A percentile compares a stretch with the other conserved stretches of the same genome.
Conservation (phyloP, 129 eudicot species). For the Flaveria bidentis region DNA sequence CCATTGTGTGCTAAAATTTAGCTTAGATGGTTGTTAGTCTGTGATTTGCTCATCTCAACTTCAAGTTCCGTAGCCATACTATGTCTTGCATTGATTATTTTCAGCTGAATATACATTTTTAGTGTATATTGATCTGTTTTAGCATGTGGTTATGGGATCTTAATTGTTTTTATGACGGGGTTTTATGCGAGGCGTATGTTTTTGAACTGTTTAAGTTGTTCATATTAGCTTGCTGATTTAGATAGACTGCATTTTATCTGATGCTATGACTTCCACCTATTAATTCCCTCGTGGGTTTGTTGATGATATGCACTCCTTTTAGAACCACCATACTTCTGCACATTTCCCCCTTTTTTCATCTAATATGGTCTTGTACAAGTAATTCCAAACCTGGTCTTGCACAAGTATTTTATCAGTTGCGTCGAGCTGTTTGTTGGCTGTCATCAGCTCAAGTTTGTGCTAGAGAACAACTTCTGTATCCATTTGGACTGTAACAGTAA, state of each 20-base stretch:
- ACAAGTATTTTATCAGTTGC: not conserved
- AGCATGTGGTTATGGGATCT: not conserved
- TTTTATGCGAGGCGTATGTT: not conserved
- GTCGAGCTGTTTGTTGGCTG: slow-evolving; percentile 9
- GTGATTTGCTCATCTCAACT: not conserved
- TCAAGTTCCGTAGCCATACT: not conserved
- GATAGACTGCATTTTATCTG: slow-evolving; percentile 14
- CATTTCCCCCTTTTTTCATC: not conserved
- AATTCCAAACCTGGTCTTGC: slow-evolving; percentile 8
- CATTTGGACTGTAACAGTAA: not conserved
- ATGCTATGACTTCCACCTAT: not conserved
- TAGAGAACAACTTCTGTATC: not conserved
- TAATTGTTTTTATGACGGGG: slow-evolving; percentile 3
- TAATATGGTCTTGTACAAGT: slow-evolving; percentile 11
- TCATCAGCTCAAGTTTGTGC: slow-evolving; percentile 20
- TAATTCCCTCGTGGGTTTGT: not conserved
- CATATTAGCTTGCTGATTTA: slow-evolving; percentile 14
- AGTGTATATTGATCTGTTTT: not conserved
- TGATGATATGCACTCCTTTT: not conserved
- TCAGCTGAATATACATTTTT: slow-evolving; percentile 7
- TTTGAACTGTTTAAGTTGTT: not conserved
- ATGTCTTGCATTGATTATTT: not conserved
- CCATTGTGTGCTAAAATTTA: not conserved
- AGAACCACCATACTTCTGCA: not conserved
- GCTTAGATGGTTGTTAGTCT: slow-evolving; percentile 11